A percentile compares a stretch with the other conserved stretches of the same genome.
phyloP scores from a whole-genome alignment of 2,329 filamentous ascomycete species.

The Monilinia fructicola region DNA sequence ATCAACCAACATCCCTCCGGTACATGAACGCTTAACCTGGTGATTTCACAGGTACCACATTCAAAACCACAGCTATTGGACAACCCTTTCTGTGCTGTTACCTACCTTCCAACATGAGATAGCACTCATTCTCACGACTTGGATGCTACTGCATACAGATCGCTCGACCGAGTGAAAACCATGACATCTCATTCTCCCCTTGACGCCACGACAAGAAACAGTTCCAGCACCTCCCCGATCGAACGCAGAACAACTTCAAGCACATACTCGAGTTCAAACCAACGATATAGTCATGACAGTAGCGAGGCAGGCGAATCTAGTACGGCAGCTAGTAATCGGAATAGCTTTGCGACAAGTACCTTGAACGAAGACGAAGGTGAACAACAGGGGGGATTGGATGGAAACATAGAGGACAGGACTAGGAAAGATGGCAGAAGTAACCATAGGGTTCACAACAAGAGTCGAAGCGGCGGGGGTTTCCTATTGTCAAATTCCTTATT shows the following conservation, averaged over 20 bases:
- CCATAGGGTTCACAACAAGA: conserved; percentile 36
- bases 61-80: conserved; percentile 6
- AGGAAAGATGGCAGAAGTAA: conserved; percentile 32
- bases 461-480: conserved; percentile 38
- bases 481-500: conserved; percentile 33
- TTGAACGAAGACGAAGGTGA: conserved; percentile 21
- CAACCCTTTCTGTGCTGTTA: background rate
- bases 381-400: conserved; percentile 21
- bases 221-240: conserved; percentile 31
- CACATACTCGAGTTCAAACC: conserved; percentile 29
- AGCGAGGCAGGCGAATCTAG: conserved; percentile 51
- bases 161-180: conserved; percentile 27
- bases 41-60: conserved; percentile 6
- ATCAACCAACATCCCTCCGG: conserved; percentile 11
- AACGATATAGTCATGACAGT: conserved; percentile 42
- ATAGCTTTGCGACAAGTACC: conserved; percentile 28
- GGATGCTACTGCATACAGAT: conserved; percentile 26
- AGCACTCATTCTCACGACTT: conserved; percentile 13
- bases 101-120: conserved; percentile 25
- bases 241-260: conserved; percentile 32
- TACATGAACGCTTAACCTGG: conserved; percentile 16
- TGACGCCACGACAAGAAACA: conserved; percentile 31
- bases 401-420: conserved; percentile 12
- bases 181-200: conserved; percentile 34
- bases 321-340: conserved; percentile 40